Conservation (phyloP, 192 early-diverging fungal species). For the Phycomyces nitens region DNA sequence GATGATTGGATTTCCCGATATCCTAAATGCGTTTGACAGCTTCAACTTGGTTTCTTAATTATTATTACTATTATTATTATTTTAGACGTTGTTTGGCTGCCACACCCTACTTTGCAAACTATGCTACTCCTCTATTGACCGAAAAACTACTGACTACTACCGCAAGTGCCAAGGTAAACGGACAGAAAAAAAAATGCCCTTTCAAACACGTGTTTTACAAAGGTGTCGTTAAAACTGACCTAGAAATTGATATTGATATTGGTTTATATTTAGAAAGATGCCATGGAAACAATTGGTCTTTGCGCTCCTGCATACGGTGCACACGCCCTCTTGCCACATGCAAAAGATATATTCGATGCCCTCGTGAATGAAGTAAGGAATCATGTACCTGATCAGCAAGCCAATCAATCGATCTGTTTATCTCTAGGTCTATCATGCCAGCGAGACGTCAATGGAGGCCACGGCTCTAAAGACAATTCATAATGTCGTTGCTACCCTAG, state of each 20-base stretch:
- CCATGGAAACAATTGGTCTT: constrained; percentile 81
- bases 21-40: background rate
- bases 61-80: constrained; percentile 11
- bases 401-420: background rate
- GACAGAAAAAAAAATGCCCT: background rate
- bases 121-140: constrained; percentile 82
- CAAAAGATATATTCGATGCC: constrained; percentile 70
- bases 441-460: constrained; percentile 59
- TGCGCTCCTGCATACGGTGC: constrained; percentile 76
- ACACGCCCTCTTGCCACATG: constrained; percentile 61
- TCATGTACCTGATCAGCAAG: background rate
- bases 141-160: constrained; percentile 85
- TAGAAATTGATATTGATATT: background rate
- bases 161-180: constrained; percentile 77
- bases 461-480: constrained; percentile 63
- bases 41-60: background rate
- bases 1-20: too few relatives aligned
- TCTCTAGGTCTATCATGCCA: constrained; percentile 60
- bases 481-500: constrained; percentile 67
- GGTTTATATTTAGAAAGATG: constrained; percentile 62
- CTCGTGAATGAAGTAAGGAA: constrained; percentile 53
- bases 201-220: background rate
- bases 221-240: background rate
- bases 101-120: constrained; percentile 77
- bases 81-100: constrained; percentile 68